These are phyloP conservation scores for Oryza australiensis DNA, from an alignment of 176 grass and related monocot species.

Conservation along the genomic window DNA sequence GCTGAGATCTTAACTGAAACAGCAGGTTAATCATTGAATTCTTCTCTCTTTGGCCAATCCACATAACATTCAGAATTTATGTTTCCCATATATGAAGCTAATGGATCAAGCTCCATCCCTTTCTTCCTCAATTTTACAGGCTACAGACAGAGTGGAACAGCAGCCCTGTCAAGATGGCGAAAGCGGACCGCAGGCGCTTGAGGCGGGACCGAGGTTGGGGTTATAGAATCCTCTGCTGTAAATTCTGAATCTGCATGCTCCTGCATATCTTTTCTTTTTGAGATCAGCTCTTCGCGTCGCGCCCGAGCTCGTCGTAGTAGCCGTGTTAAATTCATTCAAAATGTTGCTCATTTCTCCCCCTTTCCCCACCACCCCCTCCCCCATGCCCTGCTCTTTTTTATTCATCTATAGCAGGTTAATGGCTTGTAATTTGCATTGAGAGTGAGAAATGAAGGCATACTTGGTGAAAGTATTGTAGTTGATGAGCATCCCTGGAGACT, in stretches of 20 bases:
- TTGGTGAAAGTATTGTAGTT: background rate
- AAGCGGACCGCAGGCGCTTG: conserved; percentile 62
- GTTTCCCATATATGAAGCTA: background rate
- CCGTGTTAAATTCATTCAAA: conserved; percentile 65
- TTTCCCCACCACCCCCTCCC: background rate
- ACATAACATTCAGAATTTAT: background rate
- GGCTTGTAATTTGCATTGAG: conserved; percentile 53
- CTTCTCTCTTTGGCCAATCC: background rate
- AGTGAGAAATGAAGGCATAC: conserved; percentile 49
- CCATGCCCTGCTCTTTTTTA: conserved; percentile 50
- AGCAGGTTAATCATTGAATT: background rate
- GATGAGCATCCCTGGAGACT: background rate
- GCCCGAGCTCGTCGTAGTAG: conserved; percentile 30
- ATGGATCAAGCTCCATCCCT: background rate
- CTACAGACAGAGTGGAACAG: conserved; percentile 83
- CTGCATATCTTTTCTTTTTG: conserved; percentile 26
- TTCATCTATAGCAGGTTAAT: conserved; percentile 56
- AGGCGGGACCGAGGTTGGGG: conserved; percentile 61
- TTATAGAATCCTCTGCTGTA: conserved; percentile 77
- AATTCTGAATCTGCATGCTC: conserved; percentile 53
- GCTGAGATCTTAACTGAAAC: background rate
- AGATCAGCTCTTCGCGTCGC: conserved; percentile 27
- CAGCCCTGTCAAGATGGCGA: conserved; percentile 89
- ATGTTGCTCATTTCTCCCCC: conserved; percentile 21
- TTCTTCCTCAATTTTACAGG: conserved; percentile 40